Base-by-base conservation (phyloP, 345 rosid species). In the Diplotaxis tenuifolia region DNA sequence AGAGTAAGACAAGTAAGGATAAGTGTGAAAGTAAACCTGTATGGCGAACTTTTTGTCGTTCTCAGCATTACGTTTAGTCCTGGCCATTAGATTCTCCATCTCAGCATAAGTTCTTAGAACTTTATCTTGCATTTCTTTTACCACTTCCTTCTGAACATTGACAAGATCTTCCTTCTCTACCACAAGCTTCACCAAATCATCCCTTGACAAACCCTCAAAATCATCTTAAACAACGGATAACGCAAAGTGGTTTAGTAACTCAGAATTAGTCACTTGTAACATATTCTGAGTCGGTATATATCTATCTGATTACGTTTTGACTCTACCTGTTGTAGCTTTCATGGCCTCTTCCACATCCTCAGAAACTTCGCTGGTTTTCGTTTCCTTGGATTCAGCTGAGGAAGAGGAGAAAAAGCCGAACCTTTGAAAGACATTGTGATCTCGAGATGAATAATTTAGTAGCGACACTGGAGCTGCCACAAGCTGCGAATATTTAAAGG, bases 21-120 rank as follows among this genome's bases (percentile, higher is more conserved):
- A 11, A 4, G 57, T 18, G 25, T 32, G 54, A 12, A 34, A 32
- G 31, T 12, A 40, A 62, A 91, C 99, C 96, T 95, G 99, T 38
- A 95, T 71, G 21, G 98, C 94, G 25, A 88, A 92, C 80, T 90
- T 92, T 78, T 91, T 95, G 6, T 92, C 79, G 80, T 81, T 95
- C 68, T 92, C 98, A 6, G 99, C 88, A 82, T 90, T 89, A 40
- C 99, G 96, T 76, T 81, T 87, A 28, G 93, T 90, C 73, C 97
- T 87, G 67, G 82, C 92, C 87, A 83, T 85, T 34, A 90, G 81
- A 84, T 95, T 95, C 83, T 95, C 92, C 92, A 83, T 85, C 82
- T 95, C 99, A 4, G 97, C 98, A 73, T 79, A 83, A 20, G 85
- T 58, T 1, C 94, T 88, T 32, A 92, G 86, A 74, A 87, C 84